A percentile compares a stretch with the other conserved stretches of the same genome.
Evolutionary conservation across 2,329 filamentous ascomycete genomes (phyloP).

Genomic region (Aspergillus quadricinctus): DNA sequence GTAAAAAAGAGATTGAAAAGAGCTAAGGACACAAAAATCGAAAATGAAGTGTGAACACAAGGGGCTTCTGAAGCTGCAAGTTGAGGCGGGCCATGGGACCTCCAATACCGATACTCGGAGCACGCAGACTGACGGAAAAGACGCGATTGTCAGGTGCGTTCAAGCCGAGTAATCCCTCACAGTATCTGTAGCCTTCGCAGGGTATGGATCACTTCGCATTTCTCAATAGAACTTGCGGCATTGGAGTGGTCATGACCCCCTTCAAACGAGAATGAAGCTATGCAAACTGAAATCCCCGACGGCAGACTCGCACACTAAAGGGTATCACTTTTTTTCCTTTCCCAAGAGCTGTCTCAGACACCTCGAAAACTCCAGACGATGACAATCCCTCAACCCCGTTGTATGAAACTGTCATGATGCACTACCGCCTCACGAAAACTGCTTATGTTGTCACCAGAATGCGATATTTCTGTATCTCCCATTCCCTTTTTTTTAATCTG

Average conservation of each 20-base stretch:
- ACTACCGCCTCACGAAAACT: conserved; percentile 21
- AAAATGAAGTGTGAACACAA: conserved; percentile 14
- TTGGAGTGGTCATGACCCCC: conserved; percentile 23
- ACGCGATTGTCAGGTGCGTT: conserved; percentile 12
- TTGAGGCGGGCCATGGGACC: conserved; percentile 20
- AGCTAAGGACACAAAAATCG: conserved; percentile 8
- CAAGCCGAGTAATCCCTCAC: conserved; percentile 24
- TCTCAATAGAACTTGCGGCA: conserved; percentile 23
- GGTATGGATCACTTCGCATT: conserved; percentile 21
- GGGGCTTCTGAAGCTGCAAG: conserved; percentile 33
- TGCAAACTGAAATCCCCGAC: conserved; percentile 34
- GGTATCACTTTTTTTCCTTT: conserved; percentile 43
- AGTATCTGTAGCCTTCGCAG: conserved; percentile 27
- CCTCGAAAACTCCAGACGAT: conserved; percentile 36
- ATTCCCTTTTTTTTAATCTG: conserved; percentile 10
- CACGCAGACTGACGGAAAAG: conserved; percentile 15
- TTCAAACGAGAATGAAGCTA: conserved; percentile 31
- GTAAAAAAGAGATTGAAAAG: conserved; percentile 1
- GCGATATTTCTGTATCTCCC: conserved; percentile 8
- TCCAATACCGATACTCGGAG: conserved; percentile 26
- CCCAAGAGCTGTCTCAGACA: conserved; percentile 38
- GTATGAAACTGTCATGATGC: conserved; percentile 29
- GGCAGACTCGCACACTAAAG: conserved; percentile 38
- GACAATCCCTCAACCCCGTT: conserved; percentile 24
- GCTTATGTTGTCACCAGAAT: conserved; percentile 24